Evolutionary conservation across 768 basidiomycete species (phyloP).

Genomic region (Calocybe gangraenosa): DNA sequence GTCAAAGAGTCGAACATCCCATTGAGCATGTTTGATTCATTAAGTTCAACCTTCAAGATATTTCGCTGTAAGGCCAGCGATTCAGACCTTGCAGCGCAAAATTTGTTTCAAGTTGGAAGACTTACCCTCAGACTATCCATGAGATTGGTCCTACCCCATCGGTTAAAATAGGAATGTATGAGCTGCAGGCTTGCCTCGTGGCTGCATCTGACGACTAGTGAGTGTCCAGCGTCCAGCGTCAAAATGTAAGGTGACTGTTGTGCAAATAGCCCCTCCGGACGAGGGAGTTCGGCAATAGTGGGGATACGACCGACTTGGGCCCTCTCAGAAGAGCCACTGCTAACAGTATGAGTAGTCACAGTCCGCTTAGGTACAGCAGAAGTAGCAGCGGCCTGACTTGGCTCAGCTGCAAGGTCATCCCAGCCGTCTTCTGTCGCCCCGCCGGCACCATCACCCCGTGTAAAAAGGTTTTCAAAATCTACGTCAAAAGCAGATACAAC

Average conservation of each 20-base stretch:
- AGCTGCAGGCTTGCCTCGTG: conserved; percentile 34
- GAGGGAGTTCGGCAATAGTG: conserved; percentile 22
- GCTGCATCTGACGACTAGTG: conserved; percentile 30
- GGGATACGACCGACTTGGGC: conserved; percentile 21
- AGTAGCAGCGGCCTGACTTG: conserved; percentile 3
- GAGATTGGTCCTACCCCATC: conserved; percentile 28
- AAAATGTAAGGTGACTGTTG: conserved; percentile 27
- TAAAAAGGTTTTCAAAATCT: conserved; percentile 29
- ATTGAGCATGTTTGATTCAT: conserved; percentile 30
- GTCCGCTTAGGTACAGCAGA: neutral
- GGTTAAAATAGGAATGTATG: conserved; percentile 30
- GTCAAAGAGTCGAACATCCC: conserved; percentile 30
- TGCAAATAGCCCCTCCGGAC: conserved; percentile 30
- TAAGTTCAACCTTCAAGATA: conserved; percentile 26
- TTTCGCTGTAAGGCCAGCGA: conserved; percentile 20
- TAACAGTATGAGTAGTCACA: conserved; percentile 4
- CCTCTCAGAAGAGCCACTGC: neutral
- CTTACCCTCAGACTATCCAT: conserved; percentile 26
- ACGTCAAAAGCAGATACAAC: conserved; percentile 29
- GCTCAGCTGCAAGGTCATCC: conserved; percentile 24
- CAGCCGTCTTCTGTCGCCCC: conserved; percentile 24
- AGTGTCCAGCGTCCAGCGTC: conserved; percentile 25
- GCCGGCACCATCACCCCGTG: conserved; percentile 2
- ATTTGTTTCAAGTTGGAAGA: neutral
- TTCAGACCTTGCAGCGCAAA: neutral